phyloP scores from a whole-genome alignment of 2,329 filamentous ascomycete species.

The Aspergillus pseudoglaucus region DNA sequence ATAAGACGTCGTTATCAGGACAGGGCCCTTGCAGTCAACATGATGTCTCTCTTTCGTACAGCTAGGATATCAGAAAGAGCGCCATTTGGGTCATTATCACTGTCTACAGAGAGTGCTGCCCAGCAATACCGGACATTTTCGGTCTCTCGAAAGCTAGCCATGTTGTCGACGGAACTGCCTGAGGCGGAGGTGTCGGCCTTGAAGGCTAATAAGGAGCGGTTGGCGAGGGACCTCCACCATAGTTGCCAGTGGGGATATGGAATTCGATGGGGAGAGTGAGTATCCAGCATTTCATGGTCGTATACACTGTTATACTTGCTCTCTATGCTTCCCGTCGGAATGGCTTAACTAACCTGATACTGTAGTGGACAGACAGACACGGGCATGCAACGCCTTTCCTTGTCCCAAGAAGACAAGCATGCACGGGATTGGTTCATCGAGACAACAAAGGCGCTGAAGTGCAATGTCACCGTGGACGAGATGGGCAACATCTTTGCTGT shows the following conservation, averaged over 20 bases:
- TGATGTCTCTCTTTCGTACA: not conserved
- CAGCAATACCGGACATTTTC: constrained; percentile 7
- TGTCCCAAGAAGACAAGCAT: constrained; percentile 64
- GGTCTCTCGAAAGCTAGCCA: constrained; percentile 14
- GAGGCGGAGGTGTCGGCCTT: constrained; percentile 47
- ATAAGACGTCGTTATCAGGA: not conserved
- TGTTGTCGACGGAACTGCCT: constrained; percentile 40
- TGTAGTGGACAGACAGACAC: constrained; percentile 51
- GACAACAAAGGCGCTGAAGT: constrained; percentile 57
- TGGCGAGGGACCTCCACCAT: constrained; percentile 59
- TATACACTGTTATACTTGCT: not conserved
- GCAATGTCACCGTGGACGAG: constrained; percentile 60
- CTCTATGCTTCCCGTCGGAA: too few species aligned
- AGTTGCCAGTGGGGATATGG: constrained; percentile 63
- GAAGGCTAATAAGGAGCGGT: constrained; percentile 52
- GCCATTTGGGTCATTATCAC: not conserved
- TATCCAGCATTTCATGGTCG: constrained; percentile 10
- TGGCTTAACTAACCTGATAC: not conserved
- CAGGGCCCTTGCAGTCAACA: not conserved
- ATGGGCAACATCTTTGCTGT: constrained; percentile 80
- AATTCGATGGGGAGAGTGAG: constrained; percentile 61
- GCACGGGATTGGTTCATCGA: constrained; percentile 70
- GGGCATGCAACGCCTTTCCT: constrained; percentile 68
- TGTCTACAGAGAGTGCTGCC: not conserved
- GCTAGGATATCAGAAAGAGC: constrained; percentile 2